Conservation (phyloP, 2,329 filamentous ascomycete genomes). For the Fusarium nurragi region DNA sequence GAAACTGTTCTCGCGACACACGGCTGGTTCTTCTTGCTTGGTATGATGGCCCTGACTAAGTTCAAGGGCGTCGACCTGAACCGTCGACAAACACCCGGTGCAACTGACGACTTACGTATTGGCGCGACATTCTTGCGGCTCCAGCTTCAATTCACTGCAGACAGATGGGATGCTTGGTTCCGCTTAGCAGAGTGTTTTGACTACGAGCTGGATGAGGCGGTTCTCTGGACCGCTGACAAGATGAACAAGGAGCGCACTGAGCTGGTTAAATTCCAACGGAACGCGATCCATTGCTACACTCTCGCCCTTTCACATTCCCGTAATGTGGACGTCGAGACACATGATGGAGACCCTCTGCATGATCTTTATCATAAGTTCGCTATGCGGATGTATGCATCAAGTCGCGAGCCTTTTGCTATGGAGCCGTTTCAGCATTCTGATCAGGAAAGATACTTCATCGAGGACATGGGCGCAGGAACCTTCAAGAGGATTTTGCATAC, state of each 20-base stretch:
- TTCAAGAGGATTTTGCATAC: conserved; percentile 63
- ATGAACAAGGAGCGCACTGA: conserved; percentile 85
- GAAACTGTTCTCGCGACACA: conserved; percentile 79
- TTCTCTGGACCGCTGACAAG: conserved; percentile 90
- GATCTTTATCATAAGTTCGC: conserved; percentile 69
- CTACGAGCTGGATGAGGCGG: conserved; percentile 85
- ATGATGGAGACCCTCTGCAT: conserved; percentile 63
- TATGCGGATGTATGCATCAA: conserved; percentile 70
- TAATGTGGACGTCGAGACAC: conserved; percentile 53
- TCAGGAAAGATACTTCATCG: conserved; percentile 66
- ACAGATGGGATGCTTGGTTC: conserved; percentile 92
- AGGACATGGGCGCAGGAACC: conserved; percentile 59
- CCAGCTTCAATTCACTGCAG: conserved; percentile 82
- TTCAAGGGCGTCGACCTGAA: conserved; percentile 76
- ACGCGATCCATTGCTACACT: conserved; percentile 83
- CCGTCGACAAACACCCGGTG: conserved; percentile 79
- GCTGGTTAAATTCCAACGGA: conserved; percentile 77
- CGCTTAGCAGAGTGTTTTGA: conserved; percentile 87
- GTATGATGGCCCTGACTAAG: conserved; percentile 86
- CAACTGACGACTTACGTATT: conserved; percentile 85
- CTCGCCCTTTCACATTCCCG: conserved; percentile 67
- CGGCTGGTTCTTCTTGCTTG: conserved; percentile 92
- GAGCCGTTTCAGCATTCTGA: conserved; percentile 67
- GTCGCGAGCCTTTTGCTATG: conserved; percentile 70
- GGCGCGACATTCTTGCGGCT: conserved; percentile 82